A percentile compares a stretch with the other conserved stretches of the same genome.
Conservation (phyloP, 2,329 filamentous ascomycete species). For the Talaromyces islandicus region DNA sequence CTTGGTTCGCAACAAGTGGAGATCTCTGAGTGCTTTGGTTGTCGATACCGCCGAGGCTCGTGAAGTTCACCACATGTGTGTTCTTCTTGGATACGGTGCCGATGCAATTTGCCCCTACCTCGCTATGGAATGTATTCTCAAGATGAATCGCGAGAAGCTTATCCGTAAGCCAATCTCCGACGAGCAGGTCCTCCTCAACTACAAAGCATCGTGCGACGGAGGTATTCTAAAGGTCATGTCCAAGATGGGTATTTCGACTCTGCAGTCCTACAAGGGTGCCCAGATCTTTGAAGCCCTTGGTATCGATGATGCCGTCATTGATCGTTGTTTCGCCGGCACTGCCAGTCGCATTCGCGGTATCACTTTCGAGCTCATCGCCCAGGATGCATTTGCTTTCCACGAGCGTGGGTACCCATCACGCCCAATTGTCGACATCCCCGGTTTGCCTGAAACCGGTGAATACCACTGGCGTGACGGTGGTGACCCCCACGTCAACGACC, state of each 20-base stretch:
- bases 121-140: slow-evolving; percentile 91
- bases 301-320: slow-evolving; percentile 84
- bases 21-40: slow-evolving; percentile 77
- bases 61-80: slow-evolving; percentile 98
- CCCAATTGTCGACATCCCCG: slow-evolving; percentile 67
- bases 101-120: slow-evolving; percentile 94
- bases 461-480: slow-evolving; percentile 98
- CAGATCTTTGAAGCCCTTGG: slow-evolving; percentile 97
- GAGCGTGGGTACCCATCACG: slow-evolving; percentile 86
- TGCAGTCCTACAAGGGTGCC: slow-evolving; percentile 94
- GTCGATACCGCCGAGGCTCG: slow-evolving; percentile 92
- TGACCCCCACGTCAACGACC: slow-evolving; percentile 92
- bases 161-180: slow-evolving; percentile 84
- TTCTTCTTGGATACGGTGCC: slow-evolving; percentile 90
- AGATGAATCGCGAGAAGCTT: slow-evolving; percentile 88
- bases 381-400: slow-evolving; percentile 91
- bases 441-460: slow-evolving; percentile 85
- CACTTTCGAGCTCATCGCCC: slow-evolving; percentile 87
- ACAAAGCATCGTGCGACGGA: slow-evolving; percentile 93
- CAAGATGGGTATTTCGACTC: slow-evolving; percentile 98
- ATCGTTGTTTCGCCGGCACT: slow-evolving; percentile 90
- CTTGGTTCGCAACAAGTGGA: slow-evolving; percentile 91
- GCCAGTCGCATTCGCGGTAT: slow-evolving; percentile 91
- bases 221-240: slow-evolving; percentile 98
- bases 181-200: slow-evolving; percentile 83